Evolutionary conservation across 139 green algal species (phyloP).

Genomic region (Chlamydomonas eustigma): DNA sequence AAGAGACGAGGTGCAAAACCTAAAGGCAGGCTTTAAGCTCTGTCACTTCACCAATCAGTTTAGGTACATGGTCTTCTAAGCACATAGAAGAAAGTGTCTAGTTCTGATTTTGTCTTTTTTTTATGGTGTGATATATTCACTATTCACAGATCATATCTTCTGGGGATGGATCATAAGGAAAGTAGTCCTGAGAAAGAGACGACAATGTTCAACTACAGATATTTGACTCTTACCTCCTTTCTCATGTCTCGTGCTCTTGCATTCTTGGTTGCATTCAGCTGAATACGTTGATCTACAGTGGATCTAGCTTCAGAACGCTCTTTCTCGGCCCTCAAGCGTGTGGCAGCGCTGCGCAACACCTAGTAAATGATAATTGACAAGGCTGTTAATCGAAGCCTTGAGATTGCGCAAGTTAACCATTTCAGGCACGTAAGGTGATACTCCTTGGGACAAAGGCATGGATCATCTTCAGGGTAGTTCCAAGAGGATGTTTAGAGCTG

Average conservation of each 20-base stretch:
- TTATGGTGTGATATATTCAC: neutral
- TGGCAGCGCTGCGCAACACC: slow-evolving; percentile 40
- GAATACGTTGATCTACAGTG: slow-evolving; percentile 45
- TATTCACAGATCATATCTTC: neutral
- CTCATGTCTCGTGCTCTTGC: slow-evolving; percentile 38
- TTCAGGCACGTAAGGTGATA: too few species aligned
- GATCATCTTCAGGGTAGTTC: too few species aligned
- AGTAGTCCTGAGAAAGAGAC: too few species aligned
- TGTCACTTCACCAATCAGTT: neutral
- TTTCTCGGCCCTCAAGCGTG: slow-evolving; percentile 22
- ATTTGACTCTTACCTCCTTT: slow-evolving; percentile 24
- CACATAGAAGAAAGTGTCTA: neutral
- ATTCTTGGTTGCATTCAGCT: slow-evolving; percentile 45
- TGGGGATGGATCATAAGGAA: too few species aligned
- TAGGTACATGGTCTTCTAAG: neutral
- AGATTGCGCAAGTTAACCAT: too few species aligned
- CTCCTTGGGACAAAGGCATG: too few species aligned
- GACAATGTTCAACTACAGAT: slow-evolving; percentile 1
- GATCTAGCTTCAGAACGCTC: slow-evolving; percentile 49
- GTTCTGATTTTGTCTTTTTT: neutral
- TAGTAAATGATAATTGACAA: too few species aligned
- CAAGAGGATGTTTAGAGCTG: too few species aligned
- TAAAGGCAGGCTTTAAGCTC: neutral
- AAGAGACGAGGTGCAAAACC: neutral
- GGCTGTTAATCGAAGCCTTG: too few species aligned